Evolutionary conservation across 768 basidiomycete genomes (phyloP).

Genomic region (Trametes maxima): DNA sequence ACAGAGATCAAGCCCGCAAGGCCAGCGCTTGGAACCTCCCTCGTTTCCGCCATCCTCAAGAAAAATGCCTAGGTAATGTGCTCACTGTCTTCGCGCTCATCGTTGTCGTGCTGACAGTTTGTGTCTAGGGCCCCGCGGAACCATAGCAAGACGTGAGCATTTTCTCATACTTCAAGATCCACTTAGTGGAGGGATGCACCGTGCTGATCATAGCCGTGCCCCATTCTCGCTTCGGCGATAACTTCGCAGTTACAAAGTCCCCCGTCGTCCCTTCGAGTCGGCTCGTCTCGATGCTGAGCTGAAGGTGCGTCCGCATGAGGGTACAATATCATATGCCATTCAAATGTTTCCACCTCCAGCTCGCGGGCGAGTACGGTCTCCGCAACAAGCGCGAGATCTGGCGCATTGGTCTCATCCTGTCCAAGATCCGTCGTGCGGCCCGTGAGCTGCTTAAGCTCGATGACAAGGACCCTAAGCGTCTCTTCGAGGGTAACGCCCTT

Average conservation of each 20-base stretch:
- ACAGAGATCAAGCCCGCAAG: slow-evolving; percentile 23
- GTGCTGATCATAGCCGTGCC: slow-evolving; percentile 71
- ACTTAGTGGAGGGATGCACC: slow-evolving; percentile 64
- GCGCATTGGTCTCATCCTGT: slow-evolving; percentile 97
- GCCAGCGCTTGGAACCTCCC: slow-evolving; percentile 29
- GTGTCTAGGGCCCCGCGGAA: slow-evolving; percentile 81
- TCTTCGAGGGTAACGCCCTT: slow-evolving; percentile 98
- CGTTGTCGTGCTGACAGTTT: slow-evolving; percentile 38
- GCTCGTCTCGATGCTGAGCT: slow-evolving; percentile 99
- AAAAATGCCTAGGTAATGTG: slow-evolving; percentile 83
- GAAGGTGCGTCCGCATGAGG: slow-evolving; percentile 62
- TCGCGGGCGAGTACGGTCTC: slow-evolving; percentile 99
- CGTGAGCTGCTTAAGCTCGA: slow-evolving; percentile 99
- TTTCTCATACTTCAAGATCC: slow-evolving; percentile 59
- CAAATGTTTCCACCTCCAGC: slow-evolving; percentile 48
- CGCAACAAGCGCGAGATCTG: slow-evolving; percentile 99
- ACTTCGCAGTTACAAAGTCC: slow-evolving; percentile 92
- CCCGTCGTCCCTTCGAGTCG: slow-evolving; percentile 94
- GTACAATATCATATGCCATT: background rate
- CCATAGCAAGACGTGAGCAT: slow-evolving; percentile 90
- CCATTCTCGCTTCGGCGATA: slow-evolving; percentile 49
- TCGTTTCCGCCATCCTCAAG: slow-evolving; percentile 52
- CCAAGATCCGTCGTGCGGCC: slow-evolving; percentile 99
- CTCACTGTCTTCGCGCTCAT: slow-evolving; percentile 18
- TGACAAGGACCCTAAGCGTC: slow-evolving; percentile 98